Conservation (phyloP, 139 green algal species). For the Tetradesmus obliquus region DNA sequence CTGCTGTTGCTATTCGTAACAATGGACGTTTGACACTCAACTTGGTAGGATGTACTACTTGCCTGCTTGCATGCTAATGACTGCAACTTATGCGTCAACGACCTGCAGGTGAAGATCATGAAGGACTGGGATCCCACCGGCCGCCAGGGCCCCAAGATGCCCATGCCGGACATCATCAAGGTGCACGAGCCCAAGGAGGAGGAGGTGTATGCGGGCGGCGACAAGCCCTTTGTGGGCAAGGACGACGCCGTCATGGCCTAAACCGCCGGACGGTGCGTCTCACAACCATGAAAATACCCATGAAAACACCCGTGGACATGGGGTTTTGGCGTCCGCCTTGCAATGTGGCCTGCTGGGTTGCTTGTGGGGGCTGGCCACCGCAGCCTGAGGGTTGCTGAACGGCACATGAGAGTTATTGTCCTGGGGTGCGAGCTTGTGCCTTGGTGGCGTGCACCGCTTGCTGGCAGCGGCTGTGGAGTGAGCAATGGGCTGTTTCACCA, state of each 20-base stretch:
- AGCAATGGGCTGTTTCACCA: background rate
- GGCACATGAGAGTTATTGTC: background rate
- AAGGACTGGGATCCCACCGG: constrained; percentile 97
- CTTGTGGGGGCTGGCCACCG: background rate
- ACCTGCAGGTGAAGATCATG: constrained; percentile 96
- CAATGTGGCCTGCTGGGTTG: background rate
- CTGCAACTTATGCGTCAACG: background rate
- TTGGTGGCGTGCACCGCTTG: background rate
- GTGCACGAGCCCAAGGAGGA: constrained; percentile 92
- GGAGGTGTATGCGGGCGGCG: constrained; percentile 47
- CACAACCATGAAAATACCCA: background rate
- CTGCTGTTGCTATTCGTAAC: too few relatives aligned
- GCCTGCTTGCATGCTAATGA: background rate
- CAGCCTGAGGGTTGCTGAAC: background rate
- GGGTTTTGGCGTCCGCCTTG: background rate
- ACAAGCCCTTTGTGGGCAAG: constrained; percentile 56
- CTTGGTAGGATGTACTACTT: background rate
- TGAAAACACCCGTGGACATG: background rate
- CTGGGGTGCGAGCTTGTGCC: background rate
- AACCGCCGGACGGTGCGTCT: background rate
- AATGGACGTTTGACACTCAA: background rate
- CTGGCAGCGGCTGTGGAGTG: background rate
- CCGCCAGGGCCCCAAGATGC: constrained; percentile 91
- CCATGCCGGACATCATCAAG: constrained; percentile 96
- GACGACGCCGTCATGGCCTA: constrained; percentile 26